Evolutionary conservation across 495 filamentous ascomycete genomes (phyloP), one percentile per base, ranked within the genome.

Genomic region (Penicillium egyptiacum): DNA sequence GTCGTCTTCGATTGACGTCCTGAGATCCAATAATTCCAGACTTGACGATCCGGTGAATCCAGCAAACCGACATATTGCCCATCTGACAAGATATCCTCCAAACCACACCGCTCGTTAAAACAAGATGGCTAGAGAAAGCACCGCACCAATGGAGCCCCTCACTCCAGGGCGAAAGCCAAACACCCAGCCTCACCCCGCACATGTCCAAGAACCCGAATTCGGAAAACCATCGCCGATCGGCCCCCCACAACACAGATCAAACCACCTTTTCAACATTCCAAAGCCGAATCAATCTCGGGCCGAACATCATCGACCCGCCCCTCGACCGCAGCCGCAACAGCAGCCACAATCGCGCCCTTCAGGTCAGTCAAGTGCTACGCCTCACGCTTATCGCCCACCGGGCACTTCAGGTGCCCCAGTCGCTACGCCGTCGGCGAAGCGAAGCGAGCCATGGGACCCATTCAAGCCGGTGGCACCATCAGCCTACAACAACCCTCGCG

Each of bases 181-280:
- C 25, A 64, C 70, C 28, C 63, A 71, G n/a, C 46, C 62, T 22
- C 64, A 59, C 25, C 46, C 67, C 22, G 45, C 66, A 9, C 39
- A 65, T 28, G 52, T 63, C 19, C 63, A 71, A 4, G 67, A 79
- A 39, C 79, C 82, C 37, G 80, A 87, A 62, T 87, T 87, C 59
- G 84, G 84, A 26, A 81, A 82, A 58, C 71, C 83, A 3, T 86
- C 76, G n/a, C 73, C 76, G 30, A 63, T 79, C 59, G 68, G 84
- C 56, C 78, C 75, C 12, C 55, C 77, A 19, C 72, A 77, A 14
- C 62, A 70, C 14, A 73, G 67, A 30, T 70, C 79, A 3, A 74
- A 68, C 49, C 68, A 79, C 42, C 70, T 77, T 6, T 83, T 83
- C 63, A 81, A 82, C 50, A 73, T 83, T 19, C 80, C 80, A 25